Evolutionary conservation across 257 asterid species (phyloP).

Genomic region (Solanum okadae): DNA sequence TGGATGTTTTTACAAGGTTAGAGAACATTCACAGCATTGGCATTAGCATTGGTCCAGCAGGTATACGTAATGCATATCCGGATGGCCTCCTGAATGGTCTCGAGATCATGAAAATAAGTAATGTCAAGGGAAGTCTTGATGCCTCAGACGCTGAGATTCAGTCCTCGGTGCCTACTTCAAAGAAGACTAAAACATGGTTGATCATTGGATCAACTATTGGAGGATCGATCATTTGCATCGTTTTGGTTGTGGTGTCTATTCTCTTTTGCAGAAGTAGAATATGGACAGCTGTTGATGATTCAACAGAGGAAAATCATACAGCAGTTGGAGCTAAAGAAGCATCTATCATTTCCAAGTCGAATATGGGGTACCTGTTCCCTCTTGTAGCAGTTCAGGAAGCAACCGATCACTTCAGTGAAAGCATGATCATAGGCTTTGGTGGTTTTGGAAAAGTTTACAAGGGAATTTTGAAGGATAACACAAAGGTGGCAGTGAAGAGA

Average conservation of each 20-base stretch:
- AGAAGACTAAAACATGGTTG: conserved; percentile 22
- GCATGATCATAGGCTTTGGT: conserved; percentile 25
- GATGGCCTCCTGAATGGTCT: conserved; percentile 29
- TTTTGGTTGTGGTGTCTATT: conserved; percentile 6
- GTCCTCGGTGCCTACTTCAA: conserved; percentile 2
- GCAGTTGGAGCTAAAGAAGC: conserved; percentile 1
- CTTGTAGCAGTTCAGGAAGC: conserved; percentile 26
- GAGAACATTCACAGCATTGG: not conserved
- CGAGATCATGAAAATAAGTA: conserved; percentile 42
- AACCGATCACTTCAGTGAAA: conserved; percentile 26
- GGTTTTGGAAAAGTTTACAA: conserved; percentile 37
- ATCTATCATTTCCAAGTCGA: conserved; percentile 9
- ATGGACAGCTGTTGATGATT: not conserved
- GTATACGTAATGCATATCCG: not conserved
- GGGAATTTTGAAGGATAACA: conserved; percentile 26
- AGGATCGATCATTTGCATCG: not conserved
- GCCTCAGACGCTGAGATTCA: conserved; percentile 14
- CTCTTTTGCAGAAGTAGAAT: conserved; percentile 10
- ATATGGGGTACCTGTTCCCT: conserved; percentile 28
- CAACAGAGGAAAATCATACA: conserved; percentile 2
- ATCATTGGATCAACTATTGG: conserved; percentile 17
- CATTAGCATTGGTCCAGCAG: conserved; percentile 21
- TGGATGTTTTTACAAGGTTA: conserved; percentile 13
- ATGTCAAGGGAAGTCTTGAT: conserved; percentile 17
- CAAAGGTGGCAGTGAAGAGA: conserved; percentile 32